Evolutionary conservation across 2,329 filamentous ascomycete genomes (phyloP).

Genomic region (Colletotrichum tamarilloi): DNA sequence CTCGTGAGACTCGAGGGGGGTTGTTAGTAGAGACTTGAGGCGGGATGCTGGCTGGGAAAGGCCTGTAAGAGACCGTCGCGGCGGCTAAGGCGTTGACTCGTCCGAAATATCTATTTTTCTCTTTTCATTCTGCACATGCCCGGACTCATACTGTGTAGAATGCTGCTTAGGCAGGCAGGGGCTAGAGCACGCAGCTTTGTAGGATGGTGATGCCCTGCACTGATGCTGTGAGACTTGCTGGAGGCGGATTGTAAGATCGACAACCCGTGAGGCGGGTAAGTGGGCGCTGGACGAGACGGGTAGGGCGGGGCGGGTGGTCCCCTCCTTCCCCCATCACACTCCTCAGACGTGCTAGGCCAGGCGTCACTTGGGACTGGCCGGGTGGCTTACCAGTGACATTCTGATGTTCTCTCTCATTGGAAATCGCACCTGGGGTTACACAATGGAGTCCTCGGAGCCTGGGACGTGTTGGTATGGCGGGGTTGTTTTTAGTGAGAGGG

Average conservation of each 20-base stretch:
- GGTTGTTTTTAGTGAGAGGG: constrained; percentile 18
- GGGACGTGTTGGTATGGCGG: constrained; percentile 4
- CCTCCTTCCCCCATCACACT: not conserved
- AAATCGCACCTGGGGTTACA: not conserved
- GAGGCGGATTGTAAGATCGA: constrained; percentile 5
- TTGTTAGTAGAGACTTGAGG: not conserved
- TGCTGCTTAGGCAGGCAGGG: too few relatives aligned
- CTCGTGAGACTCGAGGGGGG: not conserved
- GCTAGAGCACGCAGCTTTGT: not conserved
- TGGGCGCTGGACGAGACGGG: constrained; percentile 22
- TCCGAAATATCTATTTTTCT: constrained; percentile 3
- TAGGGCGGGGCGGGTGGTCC: constrained; percentile 15
- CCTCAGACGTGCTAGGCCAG: constrained; percentile 7
- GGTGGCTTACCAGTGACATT: constrained; percentile 12
- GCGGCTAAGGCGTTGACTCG: constrained; percentile 30
- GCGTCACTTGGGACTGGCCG: constrained; percentile 14
- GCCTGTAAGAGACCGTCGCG: constrained; percentile 1
- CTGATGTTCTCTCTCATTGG: not conserved
- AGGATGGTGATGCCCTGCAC: not conserved
- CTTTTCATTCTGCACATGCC: not conserved
- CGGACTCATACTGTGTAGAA: not conserved
- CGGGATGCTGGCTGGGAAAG: not conserved
- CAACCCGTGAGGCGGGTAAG: constrained; percentile 14
- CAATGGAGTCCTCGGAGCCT: too few relatives aligned
- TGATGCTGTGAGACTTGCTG: not conserved